Percentiles rank a stretch among this genome's conserved stretches.
phyloP scores from a whole-genome alignment of 345 rosid genomes.

The Litchi chinensis region DNA sequence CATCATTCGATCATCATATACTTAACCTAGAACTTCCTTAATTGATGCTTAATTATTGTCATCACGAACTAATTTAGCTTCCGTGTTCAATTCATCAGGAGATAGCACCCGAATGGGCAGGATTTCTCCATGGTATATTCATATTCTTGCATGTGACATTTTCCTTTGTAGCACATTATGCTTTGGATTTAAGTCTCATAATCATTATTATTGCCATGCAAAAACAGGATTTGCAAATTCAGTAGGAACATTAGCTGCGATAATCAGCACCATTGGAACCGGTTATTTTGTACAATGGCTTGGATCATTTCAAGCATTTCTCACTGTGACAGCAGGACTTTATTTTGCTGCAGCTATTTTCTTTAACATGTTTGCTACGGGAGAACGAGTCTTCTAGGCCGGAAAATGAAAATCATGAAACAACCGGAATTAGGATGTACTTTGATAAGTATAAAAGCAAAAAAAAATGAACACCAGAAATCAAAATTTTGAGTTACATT shows the following conservation, averaged over 20 bases:
- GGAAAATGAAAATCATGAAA: not conserved
- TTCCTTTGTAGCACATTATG: not conserved
- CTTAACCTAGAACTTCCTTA: not conserved
- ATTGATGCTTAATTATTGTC: not conserved
- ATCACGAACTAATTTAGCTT: not conserved
- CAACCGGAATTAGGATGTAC: not conserved
- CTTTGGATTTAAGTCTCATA: not conserved
- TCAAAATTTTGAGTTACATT: slow-evolving; percentile 1
- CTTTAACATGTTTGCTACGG: slow-evolving; percentile 76
- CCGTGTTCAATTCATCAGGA: slow-evolving; percentile 53
- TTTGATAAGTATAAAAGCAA: not conserved
- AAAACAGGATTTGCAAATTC: slow-evolving; percentile 74
- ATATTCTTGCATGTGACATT: not conserved
- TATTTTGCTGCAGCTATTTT: slow-evolving; percentile 71
- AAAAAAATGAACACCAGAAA: not conserved
- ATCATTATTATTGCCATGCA: not conserved
- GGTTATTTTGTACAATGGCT: slow-evolving; percentile 91
- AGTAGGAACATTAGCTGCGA: slow-evolving; percentile 92
- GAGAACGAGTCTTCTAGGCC: slow-evolving; percentile 72
- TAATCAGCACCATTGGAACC: slow-evolving; percentile 90
- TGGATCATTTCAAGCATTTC: slow-evolving; percentile 90
- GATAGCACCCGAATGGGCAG: slow-evolving; percentile 89
- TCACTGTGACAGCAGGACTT: slow-evolving; percentile 75
- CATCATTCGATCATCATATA: not conserved
- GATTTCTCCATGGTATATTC: slow-evolving; percentile 74